phyloP scores from a whole-genome alignment of 2,329 filamentous ascomycete species.

The Colletotrichum australisinense region DNA sequence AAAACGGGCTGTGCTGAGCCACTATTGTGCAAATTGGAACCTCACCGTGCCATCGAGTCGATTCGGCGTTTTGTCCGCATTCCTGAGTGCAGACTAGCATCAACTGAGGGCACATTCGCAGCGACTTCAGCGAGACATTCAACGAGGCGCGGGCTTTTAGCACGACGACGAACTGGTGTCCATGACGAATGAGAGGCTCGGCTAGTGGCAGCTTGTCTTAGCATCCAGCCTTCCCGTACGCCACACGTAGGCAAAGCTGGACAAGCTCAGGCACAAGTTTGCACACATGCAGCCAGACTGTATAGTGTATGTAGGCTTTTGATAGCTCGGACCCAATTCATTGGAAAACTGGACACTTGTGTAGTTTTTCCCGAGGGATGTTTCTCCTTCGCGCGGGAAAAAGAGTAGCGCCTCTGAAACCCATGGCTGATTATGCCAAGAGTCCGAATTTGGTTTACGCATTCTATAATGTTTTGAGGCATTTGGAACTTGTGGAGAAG shows the following conservation, averaged over 20 bases:
- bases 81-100: not conserved
- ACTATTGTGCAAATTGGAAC: not conserved
- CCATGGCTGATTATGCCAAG: conserved; percentile 1
- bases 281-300: not conserved
- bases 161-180: not conserved
- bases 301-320: not conserved
- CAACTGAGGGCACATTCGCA: not conserved
- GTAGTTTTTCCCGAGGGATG: not conserved
- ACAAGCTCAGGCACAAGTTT: not conserved
- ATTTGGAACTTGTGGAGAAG: not conserved
- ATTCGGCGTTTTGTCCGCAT: conserved; percentile 6
- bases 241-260: not conserved
- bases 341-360: not conserved
- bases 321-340: not conserved
- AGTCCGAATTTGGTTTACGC: not conserved
- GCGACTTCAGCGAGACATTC: not conserved
- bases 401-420: not conserved
- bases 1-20: not conserved
- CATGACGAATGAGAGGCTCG: conserved; percentile 16
- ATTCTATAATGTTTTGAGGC: not conserved
- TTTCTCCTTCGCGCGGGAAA: not conserved
- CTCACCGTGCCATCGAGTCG: conserved; percentile 7
- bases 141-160: conserved; percentile 1
- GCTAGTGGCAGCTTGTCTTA: conserved; percentile 11
- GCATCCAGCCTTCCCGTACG: conserved; percentile 12